These are phyloP conservation scores for Yamadazyma nakazawae DNA, from an alignment of 805 yeast genomes.

Conservation along the genomic window DNA sequence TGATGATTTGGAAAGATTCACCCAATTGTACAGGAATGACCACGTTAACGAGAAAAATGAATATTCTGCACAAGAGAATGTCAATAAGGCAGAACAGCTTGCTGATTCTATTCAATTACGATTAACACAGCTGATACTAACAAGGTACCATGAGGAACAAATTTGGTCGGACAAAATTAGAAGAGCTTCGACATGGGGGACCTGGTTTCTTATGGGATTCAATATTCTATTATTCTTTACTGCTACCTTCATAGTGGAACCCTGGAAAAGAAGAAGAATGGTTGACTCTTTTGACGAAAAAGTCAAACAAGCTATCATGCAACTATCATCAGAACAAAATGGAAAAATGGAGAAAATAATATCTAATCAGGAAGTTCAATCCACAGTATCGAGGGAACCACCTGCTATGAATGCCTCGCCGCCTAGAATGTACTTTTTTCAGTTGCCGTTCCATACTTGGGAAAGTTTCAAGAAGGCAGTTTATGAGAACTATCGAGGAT, in stretches of 20 bases:
- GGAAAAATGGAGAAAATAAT: slow-evolving; percentile 11
- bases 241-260: slow-evolving; percentile 87
- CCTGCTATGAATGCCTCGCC: neutral
- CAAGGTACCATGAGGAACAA: slow-evolving; percentile 94
- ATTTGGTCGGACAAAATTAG: slow-evolving; percentile 97
- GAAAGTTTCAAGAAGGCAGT: slow-evolving; percentile 11
- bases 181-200: slow-evolving; percentile 95
- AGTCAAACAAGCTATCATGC: slow-evolving; percentile 46
- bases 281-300: slow-evolving; percentile 82
- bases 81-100: slow-evolving; percentile 53
- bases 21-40: slow-evolving; percentile 75
- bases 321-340: slow-evolving; percentile 13
- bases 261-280: slow-evolving; percentile 83
- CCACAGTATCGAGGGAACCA: neutral
- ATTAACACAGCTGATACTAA: slow-evolving; percentile 72
- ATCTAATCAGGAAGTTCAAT: slow-evolving; percentile 3
- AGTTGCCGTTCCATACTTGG: slow-evolving; percentile 18
- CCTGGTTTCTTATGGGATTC: slow-evolving; percentile 83
- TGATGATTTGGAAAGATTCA: slow-evolving; percentile 77
- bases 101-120: slow-evolving; percentile 70
- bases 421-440: neutral
- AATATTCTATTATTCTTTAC: slow-evolving; percentile 73
- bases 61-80: slow-evolving; percentile 40
- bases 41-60: slow-evolving; percentile 69
- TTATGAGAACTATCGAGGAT: slow-evolving; percentile 16